Base-by-base conservation (phyloP, 441 rosid species). In the Gossypium gossypioides region DNA sequence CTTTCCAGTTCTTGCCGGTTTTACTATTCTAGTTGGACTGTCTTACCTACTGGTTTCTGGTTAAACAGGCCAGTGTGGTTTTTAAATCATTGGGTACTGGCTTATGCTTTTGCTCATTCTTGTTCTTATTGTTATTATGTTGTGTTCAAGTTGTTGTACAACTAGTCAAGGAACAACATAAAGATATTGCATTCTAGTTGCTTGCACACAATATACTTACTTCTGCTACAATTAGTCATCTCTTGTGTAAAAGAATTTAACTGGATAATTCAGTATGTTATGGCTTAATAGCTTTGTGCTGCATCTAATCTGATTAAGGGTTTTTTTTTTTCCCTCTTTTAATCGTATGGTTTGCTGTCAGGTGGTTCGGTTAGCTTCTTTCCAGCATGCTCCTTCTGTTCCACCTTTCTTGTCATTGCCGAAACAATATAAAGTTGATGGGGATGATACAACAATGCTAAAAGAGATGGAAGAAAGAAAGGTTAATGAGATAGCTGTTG, bases 311-410 rank as follows among this genome's bases (percentile, higher is more conserved):
- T 74, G 74, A 64, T 61, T 57, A 66, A 32, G 56, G 34, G 19
- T 44, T 21, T 74, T 29, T 50, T 0, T 68, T 22, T 56, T 10
- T 16, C 0, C 0, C 22, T 18, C 61, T 15, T 67, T 56, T 16
- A 73, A 19, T 57, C 37, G 60, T 60, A 7, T 51, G 63, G 62
- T 60, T 71, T 74, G 64, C 34, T 54, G 80, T 55, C 84, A 95
- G 99, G 98, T 91, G 78, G 99, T 95, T 72, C 93, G 97, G 21
- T 81, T 95, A 84, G 99, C 99, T 80, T 95, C 99, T 73, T 95
- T 91, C 80, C 99, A 92, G 86, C 94, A 91, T 73, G 86, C 97
- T 81, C 92, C 97, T 76, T 91, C 98, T 72, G 92, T 95, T 74
- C 98, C 99, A 52, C 98, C 99, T 72, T 95, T 91, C 85, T 81